Evolutionary conservation across 2,329 filamentous ascomycete species (phyloP), one percentile per base, ranked within the genome.

Genomic region (Microsporum audouinii): DNA sequence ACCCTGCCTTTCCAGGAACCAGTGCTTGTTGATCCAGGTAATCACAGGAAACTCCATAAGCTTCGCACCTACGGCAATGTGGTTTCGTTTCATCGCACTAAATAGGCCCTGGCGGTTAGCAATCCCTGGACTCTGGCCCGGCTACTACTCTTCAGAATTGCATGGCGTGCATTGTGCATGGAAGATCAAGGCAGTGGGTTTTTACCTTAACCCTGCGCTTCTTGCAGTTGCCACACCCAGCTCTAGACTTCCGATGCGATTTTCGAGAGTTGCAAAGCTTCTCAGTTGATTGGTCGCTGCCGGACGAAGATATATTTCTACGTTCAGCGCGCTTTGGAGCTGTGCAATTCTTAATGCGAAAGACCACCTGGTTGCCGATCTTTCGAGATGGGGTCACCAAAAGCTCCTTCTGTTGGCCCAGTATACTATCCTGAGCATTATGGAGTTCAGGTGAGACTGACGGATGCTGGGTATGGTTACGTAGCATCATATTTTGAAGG

Each of bases 1-100:
- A 31, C 23, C 6, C 38, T 23, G 55, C 34, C 5, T 12, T 39
- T 3, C n/a, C 7, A 61, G 57, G 49, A 27, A 61, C 38, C 17
- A 34, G 41, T 7, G 57, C 31, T 36, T 59, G 31, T 27, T 51
- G 45, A 14, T 57, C n/a, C 45, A 58, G 63, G 63, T 73, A 73
- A 45, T 67, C 66, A 60, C 72, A 74, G 7, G 68, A 65, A 41
- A 71, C 62, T 2, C 67, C 66, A 61, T 71, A 67, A 51, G 69
- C 69, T 38, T 69, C 64, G 59, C 71, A 73, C 58, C 68, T 70
- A 10, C 66, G 36, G 58, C 72, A 74, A 56, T 65, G 58, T 2
- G 71, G 71, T 58, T 70, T 72, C 1, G 66, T 66, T 64, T 73
- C 71, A 59, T 74, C 71, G 41, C 72, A 73, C 72, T 74, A 55